phyloP scores from a whole-genome alignment of 2,329 filamentous ascomycete genomes.

The Sporothrix euskadiensis region DNA sequence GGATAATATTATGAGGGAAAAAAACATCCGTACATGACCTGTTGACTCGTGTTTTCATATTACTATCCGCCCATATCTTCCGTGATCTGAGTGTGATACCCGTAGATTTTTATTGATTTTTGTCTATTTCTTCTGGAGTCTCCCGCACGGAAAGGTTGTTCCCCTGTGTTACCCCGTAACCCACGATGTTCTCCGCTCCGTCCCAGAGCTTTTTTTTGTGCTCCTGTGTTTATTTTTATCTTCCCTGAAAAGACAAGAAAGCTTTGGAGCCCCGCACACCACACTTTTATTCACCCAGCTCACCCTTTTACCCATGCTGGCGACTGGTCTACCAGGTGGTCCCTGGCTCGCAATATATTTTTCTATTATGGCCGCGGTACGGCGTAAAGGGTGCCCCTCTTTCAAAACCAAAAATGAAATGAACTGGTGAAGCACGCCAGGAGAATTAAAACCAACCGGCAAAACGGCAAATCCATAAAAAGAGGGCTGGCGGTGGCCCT shows the following conservation, averaged over 20 bases:
- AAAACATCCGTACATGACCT: too few species aligned
- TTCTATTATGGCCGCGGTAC: neutral
- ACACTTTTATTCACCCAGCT: neutral
- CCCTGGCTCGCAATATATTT: constrained; percentile 4
- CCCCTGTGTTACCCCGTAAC: constrained; percentile 8
- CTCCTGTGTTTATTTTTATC: constrained; percentile 22
- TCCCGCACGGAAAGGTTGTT: neutral
- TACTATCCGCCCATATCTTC: neutral
- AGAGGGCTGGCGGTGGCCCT: neutral
- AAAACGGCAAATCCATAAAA: neutral
- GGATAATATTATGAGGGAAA: too few species aligned
- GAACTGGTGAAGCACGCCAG: neutral
- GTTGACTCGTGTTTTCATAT: neutral
- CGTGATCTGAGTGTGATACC: neutral
- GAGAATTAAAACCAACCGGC: neutral
- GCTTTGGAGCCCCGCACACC: neutral
- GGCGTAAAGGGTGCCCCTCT: constrained; percentile 4
- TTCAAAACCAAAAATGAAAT: neutral
- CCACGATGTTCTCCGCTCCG: neutral
- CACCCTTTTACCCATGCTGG: neutral
- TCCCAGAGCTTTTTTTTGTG: neutral
- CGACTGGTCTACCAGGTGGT: constrained; percentile 18
- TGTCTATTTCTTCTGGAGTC: neutral
- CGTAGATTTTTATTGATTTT: neutral
- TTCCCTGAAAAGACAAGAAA: neutral